Conservation (phyloP, 495 filamentous ascomycete genomes). For the Gamarada debralockiae region DNA sequence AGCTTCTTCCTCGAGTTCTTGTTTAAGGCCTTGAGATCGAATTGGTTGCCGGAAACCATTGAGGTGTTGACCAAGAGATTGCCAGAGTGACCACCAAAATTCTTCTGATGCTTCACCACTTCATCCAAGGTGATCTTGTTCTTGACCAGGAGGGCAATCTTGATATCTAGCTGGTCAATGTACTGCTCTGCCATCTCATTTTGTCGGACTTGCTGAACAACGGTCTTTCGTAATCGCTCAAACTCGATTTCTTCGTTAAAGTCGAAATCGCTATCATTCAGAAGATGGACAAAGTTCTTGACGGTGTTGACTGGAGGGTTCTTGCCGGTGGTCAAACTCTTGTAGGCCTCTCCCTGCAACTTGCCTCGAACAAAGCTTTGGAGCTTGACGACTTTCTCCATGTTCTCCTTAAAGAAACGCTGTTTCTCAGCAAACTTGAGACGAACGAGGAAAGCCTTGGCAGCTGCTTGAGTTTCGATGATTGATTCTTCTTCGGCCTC, state of each 20-base stretch:
- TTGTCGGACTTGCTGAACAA: constrained; percentile 94
- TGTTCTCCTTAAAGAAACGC: constrained; percentile 87
- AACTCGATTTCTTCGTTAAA: constrained; percentile 99
- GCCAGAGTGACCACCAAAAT: constrained; percentile 89
- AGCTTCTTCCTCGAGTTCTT: constrained; percentile 92
- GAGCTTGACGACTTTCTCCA: constrained; percentile 98
- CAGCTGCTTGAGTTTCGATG: constrained; percentile 68
- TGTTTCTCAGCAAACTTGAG: constrained; percentile 77
- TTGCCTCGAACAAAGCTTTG: constrained; percentile 93
- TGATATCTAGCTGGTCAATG: constrained; percentile 96
- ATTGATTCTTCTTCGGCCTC: constrained; percentile 77
- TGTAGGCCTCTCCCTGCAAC: constrained; percentile 96
- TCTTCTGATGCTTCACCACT: constrained; percentile 94
- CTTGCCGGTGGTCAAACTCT: constrained; percentile 91
- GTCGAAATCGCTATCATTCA: constrained; percentile 98
- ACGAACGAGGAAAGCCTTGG: constrained; percentile 71
- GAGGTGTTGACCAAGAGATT: constrained; percentile 81
- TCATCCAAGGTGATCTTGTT: constrained; percentile 99
- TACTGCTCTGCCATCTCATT: constrained; percentile 98
- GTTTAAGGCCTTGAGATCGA: constrained; percentile 95
- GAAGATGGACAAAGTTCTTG: constrained; percentile 94
- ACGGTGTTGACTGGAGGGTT: constrained; percentile 95
- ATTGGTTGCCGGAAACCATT: constrained; percentile 85
- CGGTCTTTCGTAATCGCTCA: constrained; percentile 84
- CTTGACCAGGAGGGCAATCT: constrained; percentile 96